These are phyloP conservation scores for Zymoseptoria pseudotritici DNA, from an alignment of 2,329 filamentous ascomycete species.

Conservation along the genomic window DNA sequence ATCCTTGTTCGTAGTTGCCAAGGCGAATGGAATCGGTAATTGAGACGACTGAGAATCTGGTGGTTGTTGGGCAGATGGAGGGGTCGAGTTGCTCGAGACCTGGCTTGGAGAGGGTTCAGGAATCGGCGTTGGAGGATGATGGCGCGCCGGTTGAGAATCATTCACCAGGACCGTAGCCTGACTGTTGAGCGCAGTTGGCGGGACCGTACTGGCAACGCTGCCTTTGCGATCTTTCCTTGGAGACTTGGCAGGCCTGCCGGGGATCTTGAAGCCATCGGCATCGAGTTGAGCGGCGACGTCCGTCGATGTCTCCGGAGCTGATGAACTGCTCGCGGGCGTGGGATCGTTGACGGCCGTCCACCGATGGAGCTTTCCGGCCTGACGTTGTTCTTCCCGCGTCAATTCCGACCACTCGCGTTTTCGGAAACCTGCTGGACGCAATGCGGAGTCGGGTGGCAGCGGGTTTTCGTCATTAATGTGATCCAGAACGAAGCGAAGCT, in stretches of 20 bases:
- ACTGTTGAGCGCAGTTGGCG: background rate
- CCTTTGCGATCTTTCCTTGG: background rate
- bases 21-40: background rate
- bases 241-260: background rate
- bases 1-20: background rate
- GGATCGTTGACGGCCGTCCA: background rate
- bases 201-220: background rate
- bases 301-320: background rate
- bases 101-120: background rate
- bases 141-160: background rate
- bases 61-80: slow-evolving; percentile 5
- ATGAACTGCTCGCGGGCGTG: background rate
- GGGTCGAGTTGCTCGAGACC: background rate
- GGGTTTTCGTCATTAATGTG: background rate
- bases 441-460: background rate
- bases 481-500: slow-evolving; percentile 1
- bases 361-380: background rate
- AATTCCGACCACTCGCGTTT: background rate
- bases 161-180: background rate
- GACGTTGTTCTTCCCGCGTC: background rate
- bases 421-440: background rate
- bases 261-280: slow-evolving; percentile 4
- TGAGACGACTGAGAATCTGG: background rate
- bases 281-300: background rate
- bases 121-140: background rate